phyloP scores from a whole-genome alignment of 148 eudicot species.

The Talinum fruticosum region DNA sequence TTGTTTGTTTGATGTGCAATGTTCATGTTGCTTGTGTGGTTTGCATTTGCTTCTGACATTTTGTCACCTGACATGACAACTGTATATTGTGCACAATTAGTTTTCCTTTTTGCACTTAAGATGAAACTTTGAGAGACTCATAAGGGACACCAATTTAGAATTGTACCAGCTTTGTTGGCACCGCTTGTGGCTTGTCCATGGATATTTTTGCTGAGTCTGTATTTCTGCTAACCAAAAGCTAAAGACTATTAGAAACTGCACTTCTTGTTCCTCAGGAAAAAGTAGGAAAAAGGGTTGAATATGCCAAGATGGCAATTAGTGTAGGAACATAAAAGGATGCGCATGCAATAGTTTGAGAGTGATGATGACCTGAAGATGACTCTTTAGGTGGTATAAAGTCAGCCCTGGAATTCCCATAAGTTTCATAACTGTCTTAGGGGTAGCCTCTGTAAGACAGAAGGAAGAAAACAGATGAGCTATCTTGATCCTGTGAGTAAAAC shows the following conservation, averaged over 20 bases:
- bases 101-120: neutral
- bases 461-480: conserved; percentile 18
- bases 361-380: conserved; percentile 85
- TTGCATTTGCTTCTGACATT: conserved; percentile 45
- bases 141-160: conserved; percentile 9
- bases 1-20: conserved; percentile 50
- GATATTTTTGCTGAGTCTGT: conserved; percentile 84
- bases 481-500: neutral
- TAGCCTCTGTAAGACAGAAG: conserved; percentile 67
- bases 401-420: conserved; percentile 93
- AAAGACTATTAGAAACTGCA: conserved; percentile 12
- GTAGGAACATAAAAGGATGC: neutral
- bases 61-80: conserved; percentile 46
- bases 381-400: conserved; percentile 88
- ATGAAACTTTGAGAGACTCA: neutral
- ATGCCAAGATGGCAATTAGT: neutral
- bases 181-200: conserved; percentile 61
- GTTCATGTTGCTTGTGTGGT: conserved; percentile 45
- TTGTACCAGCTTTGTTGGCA: conserved; percentile 55
- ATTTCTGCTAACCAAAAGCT: conserved; percentile 54
- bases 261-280: conserved; percentile 12
- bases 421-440: conserved; percentile 90
- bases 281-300: conserved; percentile 4
- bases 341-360: neutral
- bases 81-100: conserved; percentile 20